phyloP scores from a whole-genome alignment of 768 basidiomycete species.

The Panus rudis region DNA sequence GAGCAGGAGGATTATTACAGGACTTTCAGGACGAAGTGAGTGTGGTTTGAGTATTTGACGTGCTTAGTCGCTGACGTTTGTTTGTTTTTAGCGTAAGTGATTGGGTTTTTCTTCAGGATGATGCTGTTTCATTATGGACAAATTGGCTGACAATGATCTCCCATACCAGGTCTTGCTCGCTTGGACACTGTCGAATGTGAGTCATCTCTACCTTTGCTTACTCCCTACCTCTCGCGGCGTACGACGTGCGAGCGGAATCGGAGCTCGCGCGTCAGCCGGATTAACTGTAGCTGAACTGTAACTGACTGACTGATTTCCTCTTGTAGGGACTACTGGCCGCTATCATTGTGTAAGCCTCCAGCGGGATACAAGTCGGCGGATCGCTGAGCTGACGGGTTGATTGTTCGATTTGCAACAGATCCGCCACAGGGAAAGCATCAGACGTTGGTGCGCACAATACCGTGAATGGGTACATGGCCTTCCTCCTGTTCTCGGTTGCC shows the following conservation, averaged over 20 bases:
- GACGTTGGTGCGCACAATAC: constrained; percentile 39
- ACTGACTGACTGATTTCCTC: constrained; percentile 10
- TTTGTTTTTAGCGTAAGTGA: constrained; percentile 23
- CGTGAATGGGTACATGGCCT: constrained; percentile 84
- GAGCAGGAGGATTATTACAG: constrained; percentile 84
- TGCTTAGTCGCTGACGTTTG: constrained; percentile 11
- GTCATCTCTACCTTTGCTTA: constrained; percentile 25
- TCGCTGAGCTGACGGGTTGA: neutral
- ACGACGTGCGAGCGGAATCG: no score
- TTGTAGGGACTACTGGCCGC: constrained; percentile 64
- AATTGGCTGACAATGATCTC: constrained; percentile 12
- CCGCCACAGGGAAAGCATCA: constrained; percentile 45
- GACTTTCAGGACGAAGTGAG: constrained; percentile 81
- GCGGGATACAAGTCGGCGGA: neutral
- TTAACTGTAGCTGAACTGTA: no score
- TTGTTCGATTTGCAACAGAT: constrained; percentile 23
- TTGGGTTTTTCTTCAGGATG: neutral
- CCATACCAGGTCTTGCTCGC: constrained; percentile 58
- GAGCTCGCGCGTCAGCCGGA: no score
- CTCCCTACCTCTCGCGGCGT: no score
- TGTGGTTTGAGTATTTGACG: constrained; percentile 1
- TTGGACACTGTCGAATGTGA: constrained; percentile 85
- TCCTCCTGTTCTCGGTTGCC: constrained; percentile 82
- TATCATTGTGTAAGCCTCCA: constrained; percentile 52
- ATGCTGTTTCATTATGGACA: constrained; percentile 1